These are phyloP conservation scores for Kurtzmaniella natalensis DNA, from an alignment of 1,139 yeast species.

Conservation along the genomic window DNA sequence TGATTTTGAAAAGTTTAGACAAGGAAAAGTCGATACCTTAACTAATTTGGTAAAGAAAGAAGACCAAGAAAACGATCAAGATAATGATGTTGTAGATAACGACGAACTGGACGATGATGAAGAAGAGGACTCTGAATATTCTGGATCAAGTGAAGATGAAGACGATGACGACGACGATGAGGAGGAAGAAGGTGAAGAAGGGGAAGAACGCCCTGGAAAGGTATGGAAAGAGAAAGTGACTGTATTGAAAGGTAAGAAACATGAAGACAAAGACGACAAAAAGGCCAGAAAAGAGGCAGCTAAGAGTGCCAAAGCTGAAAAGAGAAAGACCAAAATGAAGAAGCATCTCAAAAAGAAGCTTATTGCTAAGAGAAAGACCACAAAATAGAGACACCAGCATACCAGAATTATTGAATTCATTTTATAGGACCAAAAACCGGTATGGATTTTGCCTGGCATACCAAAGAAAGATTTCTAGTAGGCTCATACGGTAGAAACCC, in stretches of 20 bases:
- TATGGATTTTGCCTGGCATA: too few species aligned
- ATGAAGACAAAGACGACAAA: constrained; percentile 81
- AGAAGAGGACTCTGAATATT: constrained; percentile 29
- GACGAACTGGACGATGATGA: constrained; percentile 29
- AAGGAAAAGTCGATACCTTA: constrained; percentile 78
- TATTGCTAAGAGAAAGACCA: constrained; percentile 48
- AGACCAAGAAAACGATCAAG: constrained; percentile 17
- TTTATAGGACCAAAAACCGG: too few species aligned
- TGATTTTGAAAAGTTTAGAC: constrained; percentile 76
- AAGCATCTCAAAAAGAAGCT: constrained; percentile 84
- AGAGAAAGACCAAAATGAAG: constrained; percentile 86
- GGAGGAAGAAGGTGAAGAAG: constrained; percentile 12
- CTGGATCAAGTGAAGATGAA: constrained; percentile 22
- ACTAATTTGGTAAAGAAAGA: constrained; percentile 50
- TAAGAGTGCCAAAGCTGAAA: constrained; percentile 81
- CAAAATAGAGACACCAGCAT: constrained; percentile 8
- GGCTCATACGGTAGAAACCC: too few species aligned
- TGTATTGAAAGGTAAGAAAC: constrained; percentile 62
- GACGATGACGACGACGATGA: constrained; percentile 29
- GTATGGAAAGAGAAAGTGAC: constrained; percentile 41
- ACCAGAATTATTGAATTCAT: not conserved
- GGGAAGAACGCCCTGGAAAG: constrained; percentile 17
- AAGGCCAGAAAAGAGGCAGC: constrained; percentile 80
- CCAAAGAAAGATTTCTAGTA: too few species aligned
- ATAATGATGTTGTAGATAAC: constrained; percentile 16